Percentiles rank a stretch among this genome's conserved stretches.
Conservation (phyloP, 345 rosid genomes). For the Brassica carinata region DNA sequence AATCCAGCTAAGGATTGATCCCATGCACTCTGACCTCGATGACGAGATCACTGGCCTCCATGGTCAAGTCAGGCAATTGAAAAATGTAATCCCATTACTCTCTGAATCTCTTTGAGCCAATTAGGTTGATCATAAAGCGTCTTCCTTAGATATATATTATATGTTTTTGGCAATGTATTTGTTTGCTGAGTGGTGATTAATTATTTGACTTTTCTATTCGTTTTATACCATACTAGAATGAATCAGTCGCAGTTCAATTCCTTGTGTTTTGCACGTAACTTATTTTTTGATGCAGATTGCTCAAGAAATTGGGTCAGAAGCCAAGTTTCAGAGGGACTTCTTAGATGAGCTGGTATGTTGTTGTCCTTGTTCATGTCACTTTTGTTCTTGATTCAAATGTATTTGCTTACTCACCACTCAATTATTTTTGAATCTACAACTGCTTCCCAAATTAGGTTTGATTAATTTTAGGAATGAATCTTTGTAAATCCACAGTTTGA, state of each 20-base stretch:
- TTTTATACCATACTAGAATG: no score
- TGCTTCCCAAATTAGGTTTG: background rate
- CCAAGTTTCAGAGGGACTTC: constrained; percentile 77
- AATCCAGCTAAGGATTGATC: constrained; percentile 88
- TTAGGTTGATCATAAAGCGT: no score
- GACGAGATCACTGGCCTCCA: constrained; percentile 83
- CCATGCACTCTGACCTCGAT: constrained; percentile 78
- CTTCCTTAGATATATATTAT: no score
- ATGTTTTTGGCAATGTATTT: no score
- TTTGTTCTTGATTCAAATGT: background rate
- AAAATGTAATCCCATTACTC: constrained; percentile 45
- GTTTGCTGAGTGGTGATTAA: no score
- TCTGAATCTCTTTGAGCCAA: no score
- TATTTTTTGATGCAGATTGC: constrained; percentile 61
- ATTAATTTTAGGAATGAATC: background rate
- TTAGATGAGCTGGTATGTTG: constrained; percentile 67
- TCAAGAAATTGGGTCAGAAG: constrained; percentile 76
- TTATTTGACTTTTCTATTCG: no score
- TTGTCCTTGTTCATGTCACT: background rate
- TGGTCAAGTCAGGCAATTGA: constrained; percentile 73
- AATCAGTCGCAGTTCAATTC: background rate
- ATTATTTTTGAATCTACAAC: background rate
- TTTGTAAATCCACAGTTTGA: background rate
- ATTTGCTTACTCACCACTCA: background rate
- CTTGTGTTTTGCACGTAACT: constrained; percentile 1